Evolutionary conservation across 2,329 filamentous ascomycete species (phyloP), one percentile per base, ranked within the genome.

Genomic region (Curvularia hawaiiensis): DNA sequence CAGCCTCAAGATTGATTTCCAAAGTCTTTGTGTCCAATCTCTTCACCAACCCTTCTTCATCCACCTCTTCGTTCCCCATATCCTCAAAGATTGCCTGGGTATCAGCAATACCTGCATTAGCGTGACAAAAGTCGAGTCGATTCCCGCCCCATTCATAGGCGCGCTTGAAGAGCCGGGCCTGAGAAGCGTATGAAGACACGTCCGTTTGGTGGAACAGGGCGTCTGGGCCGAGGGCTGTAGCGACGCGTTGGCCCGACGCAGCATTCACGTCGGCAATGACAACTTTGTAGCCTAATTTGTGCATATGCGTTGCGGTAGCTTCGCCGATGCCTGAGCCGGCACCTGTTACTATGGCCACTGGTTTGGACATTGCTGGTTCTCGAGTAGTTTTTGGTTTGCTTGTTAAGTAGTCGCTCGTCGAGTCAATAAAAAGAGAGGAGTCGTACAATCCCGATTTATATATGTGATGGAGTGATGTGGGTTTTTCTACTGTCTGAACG

Each of bases 321-420:
- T 80, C 75, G 43, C 79, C 79, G 41, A 81, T 79, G 55, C 79
- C 79, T 51, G 77, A 79, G 45, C 73, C 77, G 20, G 74, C 79
- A 20, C 79, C 79, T 18, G 79, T 82, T 20, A 81, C 69, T n/a
- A 82, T 73, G 7, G 77, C 79, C 33, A 79, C 75, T 8, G 75
- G 75, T 54, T 75, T 72, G 18, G 70, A 68, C 75, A 78, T 78
- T 12, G 3, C 46, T 28, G 44, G 16, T 39, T 16, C 18, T 26
- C 18, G 16, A 14, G 10, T 26, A 1, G 6, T 16, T 24, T 44
- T 28, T 24, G 8, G 9, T 11, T 12, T 9, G 24, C 11, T 28
- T 44, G 6, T n/a, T 3, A 5, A 8, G 8, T n/a, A 38, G 16
- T 38, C 35, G 16, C 35, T 18, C 16, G 7, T 16, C 7, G 35